Percentiles rank a stretch among this genome's conserved stretches.
phyloP scores from a whole-genome alignment of 2,329 filamentous ascomycete species.

The Cladorrhinum sp. region DNA sequence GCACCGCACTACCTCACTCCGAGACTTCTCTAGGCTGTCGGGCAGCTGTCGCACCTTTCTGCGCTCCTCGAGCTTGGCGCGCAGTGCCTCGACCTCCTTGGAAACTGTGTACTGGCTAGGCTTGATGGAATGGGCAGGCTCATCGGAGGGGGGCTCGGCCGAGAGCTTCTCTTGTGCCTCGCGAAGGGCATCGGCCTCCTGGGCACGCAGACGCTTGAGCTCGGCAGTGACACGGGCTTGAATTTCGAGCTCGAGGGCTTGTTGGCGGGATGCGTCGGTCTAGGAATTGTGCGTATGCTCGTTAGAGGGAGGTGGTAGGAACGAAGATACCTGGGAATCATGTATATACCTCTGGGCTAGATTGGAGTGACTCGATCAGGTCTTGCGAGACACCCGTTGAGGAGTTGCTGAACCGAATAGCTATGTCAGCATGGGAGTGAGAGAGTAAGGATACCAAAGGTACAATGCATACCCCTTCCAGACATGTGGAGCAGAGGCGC shows the following conservation, averaged over 20 bases:
- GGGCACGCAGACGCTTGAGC: constrained; percentile 72
- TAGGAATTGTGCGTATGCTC: constrained; percentile 37
- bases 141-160: constrained; percentile 34
- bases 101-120: constrained; percentile 49
- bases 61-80: constrained; percentile 57
- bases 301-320: not conserved
- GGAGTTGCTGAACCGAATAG: constrained; percentile 35
- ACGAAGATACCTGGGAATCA: not conserved
- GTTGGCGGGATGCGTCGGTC: constrained; percentile 85
- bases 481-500: constrained; percentile 40
- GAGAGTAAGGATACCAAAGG: constrained; percentile 5
- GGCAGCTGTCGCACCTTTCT: constrained; percentile 68
- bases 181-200: constrained; percentile 67
- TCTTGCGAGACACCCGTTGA: constrained; percentile 68
- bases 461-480: constrained; percentile 54
- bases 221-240: constrained; percentile 83
- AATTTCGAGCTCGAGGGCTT: constrained; percentile 80
- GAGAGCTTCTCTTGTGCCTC: constrained; percentile 65
- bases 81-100: constrained; percentile 59
- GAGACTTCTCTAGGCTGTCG: constrained; percentile 68
- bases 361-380: constrained; percentile 78
- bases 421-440: constrained; percentile 16
- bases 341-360: constrained; percentile 71
- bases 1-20: constrained; percentile 74
- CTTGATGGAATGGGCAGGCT: constrained; percentile 32